These are phyloP conservation scores for Durotheca rogersii DNA, from an alignment of 495 filamentous ascomycete genomes.

Conservation along the genomic window DNA sequence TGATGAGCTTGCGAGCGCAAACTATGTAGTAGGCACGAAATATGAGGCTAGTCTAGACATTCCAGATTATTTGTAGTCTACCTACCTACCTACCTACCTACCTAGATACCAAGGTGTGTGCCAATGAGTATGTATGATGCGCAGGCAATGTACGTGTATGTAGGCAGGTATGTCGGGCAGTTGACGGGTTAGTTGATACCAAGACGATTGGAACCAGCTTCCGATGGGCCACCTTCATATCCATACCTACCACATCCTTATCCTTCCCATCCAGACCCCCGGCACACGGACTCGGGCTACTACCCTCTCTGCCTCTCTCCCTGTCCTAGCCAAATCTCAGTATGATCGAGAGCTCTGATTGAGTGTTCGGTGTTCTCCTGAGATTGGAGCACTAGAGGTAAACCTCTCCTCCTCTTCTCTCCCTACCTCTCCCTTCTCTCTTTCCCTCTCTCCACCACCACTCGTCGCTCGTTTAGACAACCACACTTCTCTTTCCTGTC, in stretches of 20 bases:
- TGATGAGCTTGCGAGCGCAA: too few relatives aligned
- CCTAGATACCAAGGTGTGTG: background rate
- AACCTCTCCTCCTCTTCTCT: conserved; percentile 10
- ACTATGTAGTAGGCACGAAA: too few relatives aligned
- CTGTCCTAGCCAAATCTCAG: conserved; percentile 26
- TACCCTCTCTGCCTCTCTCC: conserved; percentile 20
- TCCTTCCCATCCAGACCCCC: conserved; percentile 20
- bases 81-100: background rate
- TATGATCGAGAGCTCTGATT: conserved; percentile 30
- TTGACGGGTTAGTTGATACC: conserved; percentile 11
- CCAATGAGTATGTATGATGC: conserved; percentile 1
- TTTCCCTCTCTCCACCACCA: conserved; percentile 1
- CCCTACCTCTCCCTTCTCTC: conserved; percentile 6
- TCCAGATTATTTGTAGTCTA: too few relatives aligned
- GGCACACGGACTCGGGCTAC: conserved; percentile 19
- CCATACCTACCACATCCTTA: conserved; percentile 14
- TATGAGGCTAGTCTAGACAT: too few relatives aligned
- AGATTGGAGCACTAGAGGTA: conserved; percentile 21
- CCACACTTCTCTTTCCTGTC: conserved; percentile 9
- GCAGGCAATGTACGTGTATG: background rate
- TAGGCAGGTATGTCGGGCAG: background rate
- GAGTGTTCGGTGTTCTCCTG: conserved; percentile 22
- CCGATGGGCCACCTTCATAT: conserved; percentile 14
- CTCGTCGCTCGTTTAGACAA: conserved; percentile 26
- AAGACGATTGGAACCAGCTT: conserved; percentile 14